Base-by-base conservation (phyloP, 23 red algal genomes). In the Gracilariopsis chorda region DNA sequence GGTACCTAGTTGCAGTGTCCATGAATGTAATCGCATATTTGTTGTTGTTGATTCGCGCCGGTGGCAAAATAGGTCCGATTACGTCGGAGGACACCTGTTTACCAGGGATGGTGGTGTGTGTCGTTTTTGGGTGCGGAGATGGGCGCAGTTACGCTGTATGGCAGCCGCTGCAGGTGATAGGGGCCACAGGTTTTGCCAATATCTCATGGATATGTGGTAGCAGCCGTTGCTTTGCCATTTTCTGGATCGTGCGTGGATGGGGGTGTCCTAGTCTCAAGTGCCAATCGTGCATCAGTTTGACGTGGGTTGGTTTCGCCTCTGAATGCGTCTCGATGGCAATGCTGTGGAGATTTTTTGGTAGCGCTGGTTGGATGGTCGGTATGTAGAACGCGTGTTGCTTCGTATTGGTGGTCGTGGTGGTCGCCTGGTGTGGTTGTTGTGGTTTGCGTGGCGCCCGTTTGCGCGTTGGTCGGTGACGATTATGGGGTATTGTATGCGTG, bases 181-280 rank as follows among this genome's bases (percentile, higher is more conserved):
- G 51, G 28, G 59, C 36, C 12, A 46, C n/a, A 24, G 39, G 25
- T 14, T 28, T 53, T 4, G 20, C 2, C 2, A 84, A 7, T 7
- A 23, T 10, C 8, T 4, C 25, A 1, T 52, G 28, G 24, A 84
- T 25, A 68, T 21, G 13, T 34, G 56, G 80, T 0, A 49, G 45
- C 0, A 69, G 39, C n/a, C n/a, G 62, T 35, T 48, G 4, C 12
- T 10, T 4, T 1, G 53, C 28, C 58, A 83, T 83, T 1, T 34
- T 1, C 3, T 83, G 52, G 1, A 83, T 30, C 1, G 25, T 9
- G 1, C 37, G 0, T 4, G 59, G 58, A 37, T 63, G 56, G 34
- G 51, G 62, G 20, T 84, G 80, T n/a, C 60, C 60, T 0, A 84
- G 80, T 17, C 45, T 67, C 4, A 84, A 37, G 19, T 84, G 57